Conservation (phyloP, 2,329 filamentous ascomycete genomes). For the Annulohypoxylon truncatum region DNA sequence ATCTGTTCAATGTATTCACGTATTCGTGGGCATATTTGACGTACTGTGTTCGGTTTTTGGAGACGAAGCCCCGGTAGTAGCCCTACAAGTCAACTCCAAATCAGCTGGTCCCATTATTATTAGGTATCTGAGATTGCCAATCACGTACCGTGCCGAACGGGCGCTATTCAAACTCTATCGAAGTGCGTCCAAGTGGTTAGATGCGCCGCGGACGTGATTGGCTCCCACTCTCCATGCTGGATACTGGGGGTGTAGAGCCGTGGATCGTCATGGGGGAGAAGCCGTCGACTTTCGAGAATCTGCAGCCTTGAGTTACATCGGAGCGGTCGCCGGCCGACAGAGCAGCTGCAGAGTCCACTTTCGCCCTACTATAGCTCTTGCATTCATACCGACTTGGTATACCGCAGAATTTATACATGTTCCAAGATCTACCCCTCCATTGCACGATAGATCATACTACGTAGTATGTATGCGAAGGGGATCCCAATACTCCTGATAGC, state of each 20-base stretch:
- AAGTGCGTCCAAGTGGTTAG: slow-evolving; percentile 25
- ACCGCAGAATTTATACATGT: slow-evolving; percentile 27
- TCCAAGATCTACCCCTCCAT: slow-evolving; percentile 42
- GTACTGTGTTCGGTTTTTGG: neutral
- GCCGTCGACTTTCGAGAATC: slow-evolving; percentile 40
- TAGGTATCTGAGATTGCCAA: slow-evolving; percentile 33
- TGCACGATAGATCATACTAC: slow-evolving; percentile 37
- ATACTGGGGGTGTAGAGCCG: slow-evolving; percentile 37
- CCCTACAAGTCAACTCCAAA: slow-evolving; percentile 11
- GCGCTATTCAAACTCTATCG: slow-evolving; percentile 40
- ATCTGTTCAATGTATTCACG: slow-evolving; percentile 6
- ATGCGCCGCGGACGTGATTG: slow-evolving; percentile 45
- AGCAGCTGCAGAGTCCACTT: slow-evolving; percentile 12
- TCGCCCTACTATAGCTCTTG: slow-evolving; percentile 12
- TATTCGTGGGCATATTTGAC: neutral
- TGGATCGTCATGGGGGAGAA: slow-evolving; percentile 47
- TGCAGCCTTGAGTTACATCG: slow-evolving; percentile 47
- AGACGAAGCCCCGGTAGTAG: neutral
- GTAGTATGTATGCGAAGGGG: slow-evolving; percentile 36
- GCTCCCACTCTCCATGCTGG: slow-evolving; percentile 39
- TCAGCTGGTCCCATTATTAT: slow-evolving; percentile 32
- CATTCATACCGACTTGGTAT: slow-evolving; percentile 24
- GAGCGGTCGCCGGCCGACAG: slow-evolving; percentile 27
- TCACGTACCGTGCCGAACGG: slow-evolving; percentile 46
- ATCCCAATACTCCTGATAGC: slow-evolving; percentile 6